phyloP scores from a whole-genome alignment of 1,284 basidiomycete species.

The Rhodotorula sp. region DNA sequence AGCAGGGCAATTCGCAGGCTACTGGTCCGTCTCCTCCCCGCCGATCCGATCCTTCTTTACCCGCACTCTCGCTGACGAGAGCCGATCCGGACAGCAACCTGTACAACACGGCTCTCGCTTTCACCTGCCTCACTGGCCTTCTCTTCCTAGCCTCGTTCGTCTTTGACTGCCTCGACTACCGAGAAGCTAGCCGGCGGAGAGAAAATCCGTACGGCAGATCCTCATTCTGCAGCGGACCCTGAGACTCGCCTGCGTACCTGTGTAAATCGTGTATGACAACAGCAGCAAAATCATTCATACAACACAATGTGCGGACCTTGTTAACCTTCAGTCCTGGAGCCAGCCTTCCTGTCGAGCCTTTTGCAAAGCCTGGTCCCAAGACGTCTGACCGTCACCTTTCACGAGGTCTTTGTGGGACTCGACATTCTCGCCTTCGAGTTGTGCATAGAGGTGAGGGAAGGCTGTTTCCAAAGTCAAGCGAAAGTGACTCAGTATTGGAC shows the following conservation, averaged over 20 bases:
- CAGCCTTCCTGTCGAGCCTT: slow-evolving; percentile 41
- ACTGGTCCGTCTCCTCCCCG: not conserved
- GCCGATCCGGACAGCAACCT: slow-evolving; percentile 6
- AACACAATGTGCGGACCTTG: not conserved
- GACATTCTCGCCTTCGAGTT: slow-evolving; percentile 52
- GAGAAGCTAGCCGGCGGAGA: not conserved
- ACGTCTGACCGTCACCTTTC: slow-evolving; percentile 3
- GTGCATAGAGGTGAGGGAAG: slow-evolving; percentile 63
- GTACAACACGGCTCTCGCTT: slow-evolving; percentile 21
- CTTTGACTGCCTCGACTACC: slow-evolving; percentile 2
- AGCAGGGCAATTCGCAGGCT: not conserved
- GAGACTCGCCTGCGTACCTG: too few relatives aligned
- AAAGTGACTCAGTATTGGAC: not conserved
- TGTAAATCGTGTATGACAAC: not conserved
- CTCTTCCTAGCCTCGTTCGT: slow-evolving; percentile 5
- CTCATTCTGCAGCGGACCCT: too few relatives aligned
- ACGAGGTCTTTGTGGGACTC: slow-evolving; percentile 30
- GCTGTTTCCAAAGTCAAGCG: slow-evolving; percentile 38
- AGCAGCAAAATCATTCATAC: not conserved
- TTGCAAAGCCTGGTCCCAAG: slow-evolving; percentile 51
- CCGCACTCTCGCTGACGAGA: too few relatives aligned
- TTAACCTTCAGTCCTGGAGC: not conserved
- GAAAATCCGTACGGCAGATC: too few relatives aligned
- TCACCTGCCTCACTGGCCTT: not conserved
- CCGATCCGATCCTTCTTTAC: too few relatives aligned